Base-by-base conservation (phyloP, 163 green algal genomes). In the Prototheca wickerhamii region DNA sequence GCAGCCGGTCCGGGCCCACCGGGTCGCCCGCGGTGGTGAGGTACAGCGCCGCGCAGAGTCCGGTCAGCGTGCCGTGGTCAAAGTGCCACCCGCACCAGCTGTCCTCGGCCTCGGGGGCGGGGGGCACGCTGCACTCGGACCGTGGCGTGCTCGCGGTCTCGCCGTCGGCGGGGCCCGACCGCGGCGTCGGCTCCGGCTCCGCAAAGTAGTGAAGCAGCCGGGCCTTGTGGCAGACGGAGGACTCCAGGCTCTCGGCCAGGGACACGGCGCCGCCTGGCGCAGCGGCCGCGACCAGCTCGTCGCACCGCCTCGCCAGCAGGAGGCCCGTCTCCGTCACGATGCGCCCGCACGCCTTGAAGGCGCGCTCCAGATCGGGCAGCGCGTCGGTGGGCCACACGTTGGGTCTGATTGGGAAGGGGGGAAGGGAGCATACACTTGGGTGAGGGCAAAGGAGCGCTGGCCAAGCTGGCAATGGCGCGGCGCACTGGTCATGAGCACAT, bases 51-150 rank as follows among this genome's bases (percentile, higher is more conserved):
- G 63, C 66, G 2, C 73, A 85, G 2, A 95, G 81, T 4, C 87
- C 86, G 57, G 89, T 96, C 15, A 96, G 69, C 10, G 75, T 80
- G 40, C 89, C 86, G 55, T 94, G 84, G 60, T 96, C 89, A 23
- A 55, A 77, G 67, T 96, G 89, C 84, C 86, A 93, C 4, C 82
- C 89, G 65, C 89, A 96, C 87, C 87, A 95, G 12, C 75, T 65
- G 35, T 75, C 63, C 23, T 49, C 25, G 29, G 51, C 33, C 5
- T 44, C 49, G 46, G 12, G 15, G 23, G 15, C 46, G 12, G 46
- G n/a, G n/a, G n/a, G n/a, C n/a, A n/a, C n/a, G n/a, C n/a, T n/a
- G 28, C 49, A 28, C 23, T 33, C 29, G 58, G 28, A 60, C n/a
- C 46, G 12, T 12, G 30, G 37, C 51, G 20, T 64, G n/a, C 52